A percentile compares a stretch with the other conserved stretches of the same genome.
Conservation (phyloP, 2,329 filamentous ascomycete genomes). For the Fusarium sp. region DNA sequence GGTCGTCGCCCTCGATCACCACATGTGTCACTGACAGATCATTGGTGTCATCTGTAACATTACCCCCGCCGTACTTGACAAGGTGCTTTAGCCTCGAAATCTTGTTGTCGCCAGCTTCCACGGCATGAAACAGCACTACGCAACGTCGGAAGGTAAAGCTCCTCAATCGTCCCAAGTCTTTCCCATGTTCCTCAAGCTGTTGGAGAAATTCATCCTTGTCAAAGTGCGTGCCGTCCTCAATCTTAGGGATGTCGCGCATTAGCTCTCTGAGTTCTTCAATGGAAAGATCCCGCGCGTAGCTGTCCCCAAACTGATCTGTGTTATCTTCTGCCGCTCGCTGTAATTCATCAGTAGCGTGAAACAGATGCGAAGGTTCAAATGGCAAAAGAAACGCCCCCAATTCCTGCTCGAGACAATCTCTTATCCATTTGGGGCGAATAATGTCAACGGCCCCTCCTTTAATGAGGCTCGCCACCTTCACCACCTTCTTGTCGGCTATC, state of each 20-base stretch:
- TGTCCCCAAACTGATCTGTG: conserved; percentile 82
- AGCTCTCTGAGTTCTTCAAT: conserved; percentile 68
- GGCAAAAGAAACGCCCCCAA: conserved; percentile 70
- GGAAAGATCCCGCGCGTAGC: conserved; percentile 77
- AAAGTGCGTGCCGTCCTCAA: conserved; percentile 53
- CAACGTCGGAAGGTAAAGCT: conserved; percentile 63
- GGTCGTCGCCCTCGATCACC: conserved; percentile 59
- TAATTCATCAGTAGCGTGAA: conserved; percentile 70
- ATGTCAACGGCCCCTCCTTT: conserved; percentile 77
- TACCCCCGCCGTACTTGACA: conserved; percentile 75
- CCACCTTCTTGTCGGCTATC: conserved; percentile 79
- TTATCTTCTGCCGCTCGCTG: conserved; percentile 65
- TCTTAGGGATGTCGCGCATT: conserved; percentile 60
- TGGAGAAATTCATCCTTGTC: conserved; percentile 58
- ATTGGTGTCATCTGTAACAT: conserved; percentile 59
- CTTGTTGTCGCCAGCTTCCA: conserved; percentile 45
- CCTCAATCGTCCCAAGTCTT: conserved; percentile 58
- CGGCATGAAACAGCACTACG: conserved; percentile 52
- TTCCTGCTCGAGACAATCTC: conserved; percentile 76
- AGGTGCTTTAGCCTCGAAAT: conserved; percentile 62
- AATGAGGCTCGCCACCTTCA: conserved; percentile 85
- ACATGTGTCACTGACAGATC: conserved; percentile 75
- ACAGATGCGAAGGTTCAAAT: conserved; percentile 72
- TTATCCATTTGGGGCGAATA: conserved; percentile 81
- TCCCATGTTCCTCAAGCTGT: conserved; percentile 65